Base-by-base conservation (phyloP, 2,329 filamentous ascomycete genomes). In the Exophiala lecanii-corni region DNA sequence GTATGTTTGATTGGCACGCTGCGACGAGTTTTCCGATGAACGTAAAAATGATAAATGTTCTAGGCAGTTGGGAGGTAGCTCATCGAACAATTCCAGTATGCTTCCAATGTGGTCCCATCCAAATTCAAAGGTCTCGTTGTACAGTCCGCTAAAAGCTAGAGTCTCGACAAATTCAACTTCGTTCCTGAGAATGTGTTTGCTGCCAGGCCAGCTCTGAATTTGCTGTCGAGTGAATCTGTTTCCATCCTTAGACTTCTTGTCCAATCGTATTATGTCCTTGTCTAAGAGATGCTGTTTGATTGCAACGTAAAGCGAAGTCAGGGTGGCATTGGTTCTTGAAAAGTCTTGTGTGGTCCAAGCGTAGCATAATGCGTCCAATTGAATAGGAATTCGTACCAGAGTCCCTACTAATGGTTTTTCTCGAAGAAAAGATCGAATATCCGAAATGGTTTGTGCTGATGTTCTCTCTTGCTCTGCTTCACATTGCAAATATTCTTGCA, bases 371-470 rank as follows among this genome's bases (percentile, higher is more conserved):
- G 68, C 69, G 56, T 72, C 69, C 0, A 73, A 55, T 37, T 65
- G 66, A 43, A 72, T 66, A 0, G 68, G 70, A 31, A 72, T 70
- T n/a, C 60, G 64, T 2, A 66, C 57, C 19, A 72, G 59, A 4
- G 50, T 57, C 36, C 62, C 50, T 7, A 72, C 55, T 5, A 66
- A 50, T 41, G 17, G 37, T 45, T 63, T 60, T 0, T 41, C 5
- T 33, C 62, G 3, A 5, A 72, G 54, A 30, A 67, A 71, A 3
- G 47, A 41, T 20, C 54, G 39, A 10, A 71, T 54, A 5, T 61
- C 39, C 13, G 51, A 9, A n/a, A 47, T 51, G 9, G 47, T 32
- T 15, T 13, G 30, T n/a, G n/a, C n/a, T n/a, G n/a, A n/a, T n/a
- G n/a, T n/a, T n/a, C n/a, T n/a, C n/a, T n/a, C n/a, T n/a, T n/a